phyloP scores from a whole-genome alignment of 176 grass and related monocot genomes.

The Carex pumila region DNA sequence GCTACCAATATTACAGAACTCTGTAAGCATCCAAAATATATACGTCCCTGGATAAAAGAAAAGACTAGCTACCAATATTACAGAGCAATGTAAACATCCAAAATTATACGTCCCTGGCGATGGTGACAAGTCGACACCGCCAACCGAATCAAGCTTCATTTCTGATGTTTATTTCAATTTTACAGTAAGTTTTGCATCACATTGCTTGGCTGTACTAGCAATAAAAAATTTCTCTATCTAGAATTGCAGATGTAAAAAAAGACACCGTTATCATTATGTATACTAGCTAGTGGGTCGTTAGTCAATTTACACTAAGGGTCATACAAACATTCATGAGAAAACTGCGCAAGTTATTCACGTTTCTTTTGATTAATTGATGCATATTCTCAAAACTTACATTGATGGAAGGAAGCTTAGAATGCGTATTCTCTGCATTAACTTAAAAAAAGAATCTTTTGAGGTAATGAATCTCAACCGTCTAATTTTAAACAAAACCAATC shows the following conservation, averaged over 20 bases:
- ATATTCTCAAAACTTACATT: not conserved
- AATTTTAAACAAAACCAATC: no score
- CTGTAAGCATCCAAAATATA: not conserved
- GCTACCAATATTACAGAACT: not conserved
- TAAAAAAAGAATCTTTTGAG: no score
- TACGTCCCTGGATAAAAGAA: not conserved
- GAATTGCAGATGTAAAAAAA: not conserved
- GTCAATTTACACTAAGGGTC: not conserved
- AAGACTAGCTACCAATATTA: not conserved
- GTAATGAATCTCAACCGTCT: no score
- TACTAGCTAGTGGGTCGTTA: not conserved
- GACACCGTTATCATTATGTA: not conserved
- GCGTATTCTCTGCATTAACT: no score
- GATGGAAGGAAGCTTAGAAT: not conserved
- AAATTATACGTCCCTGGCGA: not conserved
- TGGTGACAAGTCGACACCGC: not conserved
- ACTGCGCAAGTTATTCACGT: not conserved
- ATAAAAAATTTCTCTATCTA: not conserved
- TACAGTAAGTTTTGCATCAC: not conserved
- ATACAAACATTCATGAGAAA: not conserved
- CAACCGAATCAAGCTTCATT: not conserved
- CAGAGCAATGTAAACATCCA: not conserved
- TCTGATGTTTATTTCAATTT: not conserved
- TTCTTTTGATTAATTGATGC: not conserved
- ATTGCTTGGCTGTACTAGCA: not conserved